phyloP scores from a whole-genome alignment of 257 asterid species.

The Linaria vulgaris region DNA sequence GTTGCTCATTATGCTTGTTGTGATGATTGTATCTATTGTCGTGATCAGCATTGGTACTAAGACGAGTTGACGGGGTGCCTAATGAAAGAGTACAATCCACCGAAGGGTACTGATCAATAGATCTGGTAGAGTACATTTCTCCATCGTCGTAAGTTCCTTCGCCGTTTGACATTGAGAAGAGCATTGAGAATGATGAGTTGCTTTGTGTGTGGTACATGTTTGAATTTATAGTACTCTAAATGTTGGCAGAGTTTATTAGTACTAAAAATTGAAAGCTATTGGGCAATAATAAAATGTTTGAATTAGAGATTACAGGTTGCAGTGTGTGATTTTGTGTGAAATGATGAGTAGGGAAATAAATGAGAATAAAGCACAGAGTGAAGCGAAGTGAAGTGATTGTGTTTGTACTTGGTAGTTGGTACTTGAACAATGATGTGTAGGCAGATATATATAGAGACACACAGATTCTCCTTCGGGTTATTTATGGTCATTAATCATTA shows the following conservation, averaged over 20 bases:
- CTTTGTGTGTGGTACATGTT: constrained; percentile 24
- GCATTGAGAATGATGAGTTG: constrained; percentile 43
- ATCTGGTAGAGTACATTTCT: constrained; percentile 28
- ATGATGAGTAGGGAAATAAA: background rate
- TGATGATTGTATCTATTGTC: too few species aligned
- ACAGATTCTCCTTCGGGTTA: constrained; percentile 19
- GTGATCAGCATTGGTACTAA: constrained; percentile 19
- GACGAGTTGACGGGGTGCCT: constrained; percentile 77
- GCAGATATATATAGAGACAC: constrained; percentile 15
- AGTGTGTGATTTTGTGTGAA: background rate
- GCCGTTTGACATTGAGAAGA: constrained; percentile 34
- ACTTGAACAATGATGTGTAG: background rate
- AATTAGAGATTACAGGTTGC: background rate
- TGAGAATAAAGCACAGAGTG: constrained; percentile 1
- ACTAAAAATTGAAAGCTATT: too few species aligned
- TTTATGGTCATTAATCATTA: too few species aligned
- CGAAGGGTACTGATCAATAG: constrained; percentile 29
- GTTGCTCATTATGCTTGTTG: constrained; percentile 3
- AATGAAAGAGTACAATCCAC: constrained; percentile 65
- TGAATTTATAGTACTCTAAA: too few species aligned
- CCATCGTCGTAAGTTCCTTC: constrained; percentile 12
- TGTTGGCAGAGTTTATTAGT: too few species aligned
- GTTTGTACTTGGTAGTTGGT: background rate
- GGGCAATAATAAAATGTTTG: too few species aligned
- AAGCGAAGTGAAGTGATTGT: background rate